These are phyloP conservation scores for Fusarium pseudonygamai DNA, from an alignment of 2,329 filamentous ascomycete species.

Conservation along the genomic window DNA sequence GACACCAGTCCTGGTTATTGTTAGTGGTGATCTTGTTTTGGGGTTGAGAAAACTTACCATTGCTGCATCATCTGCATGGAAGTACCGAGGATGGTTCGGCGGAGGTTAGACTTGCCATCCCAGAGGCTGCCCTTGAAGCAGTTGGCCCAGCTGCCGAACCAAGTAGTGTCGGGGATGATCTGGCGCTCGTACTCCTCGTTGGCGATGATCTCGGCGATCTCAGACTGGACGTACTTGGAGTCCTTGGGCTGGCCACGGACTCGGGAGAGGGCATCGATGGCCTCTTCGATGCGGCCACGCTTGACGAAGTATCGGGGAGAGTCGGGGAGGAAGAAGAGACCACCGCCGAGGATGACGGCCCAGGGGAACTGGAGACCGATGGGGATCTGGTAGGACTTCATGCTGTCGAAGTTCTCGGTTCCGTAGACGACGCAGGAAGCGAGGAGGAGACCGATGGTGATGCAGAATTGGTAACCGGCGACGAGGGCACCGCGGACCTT, in stretches of 20 bases:
- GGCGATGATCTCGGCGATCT: conserved; percentile 66
- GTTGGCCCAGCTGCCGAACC: conserved; percentile 33
- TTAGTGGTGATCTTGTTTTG: background rate
- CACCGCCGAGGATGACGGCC: conserved; percentile 33
- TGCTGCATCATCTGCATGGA: conserved; percentile 85
- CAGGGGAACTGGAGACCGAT: conserved; percentile 35
- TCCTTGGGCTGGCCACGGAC: conserved; percentile 35
- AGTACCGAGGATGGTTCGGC: conserved; percentile 67
- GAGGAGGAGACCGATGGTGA: conserved; percentile 35
- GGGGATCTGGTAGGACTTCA: conserved; percentile 31
- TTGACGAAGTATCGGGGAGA: conserved; percentile 37
- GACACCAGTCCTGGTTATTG: conserved; percentile 74
- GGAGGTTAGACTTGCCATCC: conserved; percentile 51
- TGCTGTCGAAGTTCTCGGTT: conserved; percentile 19
- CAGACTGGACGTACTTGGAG: conserved; percentile 35
- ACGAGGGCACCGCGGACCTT: conserved; percentile 35
- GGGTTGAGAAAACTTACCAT: conserved; percentile 49
- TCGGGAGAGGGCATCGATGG: conserved; percentile 21
- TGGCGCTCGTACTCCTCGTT: conserved; percentile 83
- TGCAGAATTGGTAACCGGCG: conserved; percentile 39
- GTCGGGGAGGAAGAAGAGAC: conserved; percentile 36
- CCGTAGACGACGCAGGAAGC: conserved; percentile 34
- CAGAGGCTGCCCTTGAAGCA: conserved; percentile 46
- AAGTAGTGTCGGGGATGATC: conserved; percentile 24
- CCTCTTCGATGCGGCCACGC: conserved; percentile 29